Evolutionary conservation across 2,329 filamentous ascomycete species (phyloP), one percentile per base, ranked within the genome.

Genomic region (Trichoderma sp.): DNA sequence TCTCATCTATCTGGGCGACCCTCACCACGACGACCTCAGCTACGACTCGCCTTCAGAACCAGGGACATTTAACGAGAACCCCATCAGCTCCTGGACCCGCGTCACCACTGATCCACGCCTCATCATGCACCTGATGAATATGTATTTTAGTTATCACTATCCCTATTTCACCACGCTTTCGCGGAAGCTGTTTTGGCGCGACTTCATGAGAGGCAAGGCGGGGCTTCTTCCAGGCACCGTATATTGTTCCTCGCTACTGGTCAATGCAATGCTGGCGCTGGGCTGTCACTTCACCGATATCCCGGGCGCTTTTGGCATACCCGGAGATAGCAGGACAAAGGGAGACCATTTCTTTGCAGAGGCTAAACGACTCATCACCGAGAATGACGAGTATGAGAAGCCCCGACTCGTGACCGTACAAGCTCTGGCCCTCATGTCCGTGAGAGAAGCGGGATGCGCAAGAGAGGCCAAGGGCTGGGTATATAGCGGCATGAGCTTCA

Each of bases 81-180:
- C 93, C 4, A 85, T 96, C 66, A 89, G 88, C 24, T 94, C 91
- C 66, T 99, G 96, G 96, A 97, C 95, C 0, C 88, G 85, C 19
- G 93, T 97, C 57, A 97, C 93, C 1, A 85, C 89, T 62, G 93
- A 97, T 77, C 85, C 89, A 29, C 87, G 91, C 66, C 84, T 97
- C 57, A 89, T 97, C 74, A 87, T 90, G 19, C 95, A 97, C 79
- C 87, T 99, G 21, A 88, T 99, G 77, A 95, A 94, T 76, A 94
- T 98, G 92, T 99, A 99, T 81, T 98, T 98, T 81, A 93, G 90
- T 74, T 98, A 95, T 92, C 96, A 98, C 80, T 98, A 98, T 79
- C 91, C 94, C 21, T 98, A 96, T 81, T 99, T 98, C 79, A 95
- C 94, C 4, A 96, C 92, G 0, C 83, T 98, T 7, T 95, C 94